phyloP scores from a whole-genome alignment of 2,329 filamentous ascomycete species.

The Aschersonia sp. region DNA sequence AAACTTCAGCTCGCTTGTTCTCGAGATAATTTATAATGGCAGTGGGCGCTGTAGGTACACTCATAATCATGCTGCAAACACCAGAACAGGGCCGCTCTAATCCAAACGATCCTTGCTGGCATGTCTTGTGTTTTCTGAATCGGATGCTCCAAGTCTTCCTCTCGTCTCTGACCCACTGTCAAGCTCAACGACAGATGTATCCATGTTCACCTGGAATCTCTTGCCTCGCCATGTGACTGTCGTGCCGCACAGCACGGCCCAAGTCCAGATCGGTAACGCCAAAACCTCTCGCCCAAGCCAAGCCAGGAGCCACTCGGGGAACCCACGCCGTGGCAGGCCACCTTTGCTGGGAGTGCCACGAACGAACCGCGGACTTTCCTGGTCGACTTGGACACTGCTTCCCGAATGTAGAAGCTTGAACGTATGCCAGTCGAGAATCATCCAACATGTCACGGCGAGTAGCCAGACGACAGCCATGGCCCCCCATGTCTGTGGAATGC shows the following conservation, averaged over 20 bases:
- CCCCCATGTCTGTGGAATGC: slow-evolving; percentile 50
- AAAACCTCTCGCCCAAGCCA: slow-evolving; percentile 77
- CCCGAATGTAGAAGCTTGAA: slow-evolving; percentile 64
- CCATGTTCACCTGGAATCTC: slow-evolving; percentile 64
- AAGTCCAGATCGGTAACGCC: slow-evolving; percentile 79
- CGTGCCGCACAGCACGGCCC: slow-evolving; percentile 77
- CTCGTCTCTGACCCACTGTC: neutral
- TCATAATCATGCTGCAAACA: neutral
- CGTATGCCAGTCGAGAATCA: slow-evolving; percentile 55
- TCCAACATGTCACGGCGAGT: slow-evolving; percentile 53
- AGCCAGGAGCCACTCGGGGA: slow-evolving; percentile 59
- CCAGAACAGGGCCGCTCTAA: slow-evolving; percentile 2
- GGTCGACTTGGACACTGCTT: slow-evolving; percentile 53
- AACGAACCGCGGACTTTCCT: slow-evolving; percentile 62
- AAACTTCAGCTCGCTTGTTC: too few species aligned
- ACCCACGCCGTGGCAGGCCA: slow-evolving; percentile 34
- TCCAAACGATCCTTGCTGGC: slow-evolving; percentile 13
- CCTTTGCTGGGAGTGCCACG: slow-evolving; percentile 22
- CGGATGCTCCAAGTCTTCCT: slow-evolving; percentile 7
- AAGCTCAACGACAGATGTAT: slow-evolving; percentile 58
- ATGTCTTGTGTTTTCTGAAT: slow-evolving; percentile 8
- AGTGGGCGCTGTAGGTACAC: neutral
- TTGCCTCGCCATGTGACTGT: slow-evolving; percentile 80
- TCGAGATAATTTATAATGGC: neutral
- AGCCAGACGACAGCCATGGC: slow-evolving; percentile 54